Base-by-base conservation (phyloP, 1,139 yeast species). In the Hyphopichia wangnamkhiaoensis region DNA sequence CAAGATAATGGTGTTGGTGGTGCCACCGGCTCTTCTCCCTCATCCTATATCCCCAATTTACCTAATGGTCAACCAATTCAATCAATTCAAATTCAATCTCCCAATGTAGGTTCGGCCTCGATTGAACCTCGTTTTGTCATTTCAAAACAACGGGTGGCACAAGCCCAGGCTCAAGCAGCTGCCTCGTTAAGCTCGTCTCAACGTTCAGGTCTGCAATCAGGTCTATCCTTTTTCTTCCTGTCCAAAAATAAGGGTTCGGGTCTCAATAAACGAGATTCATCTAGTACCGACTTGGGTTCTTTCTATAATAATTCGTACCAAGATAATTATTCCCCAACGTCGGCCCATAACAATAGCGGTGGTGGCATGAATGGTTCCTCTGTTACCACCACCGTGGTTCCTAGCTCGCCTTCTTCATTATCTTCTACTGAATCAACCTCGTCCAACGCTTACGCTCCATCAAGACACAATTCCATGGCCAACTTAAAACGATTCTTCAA, bases 41-140 rank as follows among this genome's bases (percentile, higher is more conserved):
- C 38, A 2, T 35, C 42, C 23, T 77, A 63, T 53, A 63, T 61
- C 45, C 81, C 74, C 34, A 76, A 67, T 54, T 71, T 61, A 50
- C 79, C 67, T 49, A 79, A 55, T 56, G 84, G 74, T 56, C 87
- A 59, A 62, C 76, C 68, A 48, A 81, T 80, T 34, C 66, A 75
- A 42, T 75, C 83, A 13, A 82, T 80, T 44, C 80, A 81, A 47
- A 79, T 84, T 41, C 82, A 79, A 39, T 82, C 90, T 0, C 93
- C 93, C 2, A 79, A 76, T 41, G 85, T 84, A 6, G 55, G 54
- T 40, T 62, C 74, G 5, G 54, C 73, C 13, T 68, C 79, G 24
- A 82, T 84, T 19, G 93, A 84, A 52, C 82, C 88, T 12, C 68
- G 93, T 37, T 84, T 84, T 54, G 80, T 84, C 34, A 76, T 84